phyloP scores from a whole-genome alignment of 306 rosid species.

The Acacia crassicarpa region DNA sequence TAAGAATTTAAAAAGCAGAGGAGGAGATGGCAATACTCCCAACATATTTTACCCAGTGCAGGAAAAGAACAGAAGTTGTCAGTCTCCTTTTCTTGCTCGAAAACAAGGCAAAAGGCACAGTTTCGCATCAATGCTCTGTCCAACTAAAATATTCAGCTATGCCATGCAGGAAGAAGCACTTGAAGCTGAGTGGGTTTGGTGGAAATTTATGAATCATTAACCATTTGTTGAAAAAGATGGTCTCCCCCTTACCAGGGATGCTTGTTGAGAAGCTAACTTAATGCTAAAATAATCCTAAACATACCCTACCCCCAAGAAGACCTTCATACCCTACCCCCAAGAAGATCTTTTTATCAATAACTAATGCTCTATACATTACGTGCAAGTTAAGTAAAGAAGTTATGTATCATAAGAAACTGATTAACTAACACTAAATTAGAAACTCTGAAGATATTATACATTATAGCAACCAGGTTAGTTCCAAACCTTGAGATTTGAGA shows the following conservation, averaged over 20 bases:
- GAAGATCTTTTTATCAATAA: constrained; percentile 42
- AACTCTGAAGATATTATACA: constrained; percentile 6
- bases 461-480: constrained; percentile 3
- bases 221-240: constrained; percentile 39
- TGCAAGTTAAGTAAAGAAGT: constrained; percentile 25
- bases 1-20: constrained; percentile 56
- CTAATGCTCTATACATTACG: constrained; percentile 26
- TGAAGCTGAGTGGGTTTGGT: constrained; percentile 49
- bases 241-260: constrained; percentile 75
- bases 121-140: constrained; percentile 58
- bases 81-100: constrained; percentile 82
- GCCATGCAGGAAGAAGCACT: constrained; percentile 60
- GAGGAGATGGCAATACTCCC: constrained; percentile 78
- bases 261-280: constrained; percentile 38
- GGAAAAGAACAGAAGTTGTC: constrained; percentile 70
- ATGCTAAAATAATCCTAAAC: constrained; percentile 41
- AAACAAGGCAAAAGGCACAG: constrained; percentile 61
- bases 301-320: constrained; percentile 44
- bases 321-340: constrained; percentile 42
- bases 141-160: constrained; percentile 61
- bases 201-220: constrained; percentile 44
- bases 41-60: constrained; percentile 84
- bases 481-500: background rate
- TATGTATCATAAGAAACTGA: constrained; percentile 10
- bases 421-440: background rate